phyloP scores from a whole-genome alignment of 208 protist species.

The Crithidia brevicula region DNA sequence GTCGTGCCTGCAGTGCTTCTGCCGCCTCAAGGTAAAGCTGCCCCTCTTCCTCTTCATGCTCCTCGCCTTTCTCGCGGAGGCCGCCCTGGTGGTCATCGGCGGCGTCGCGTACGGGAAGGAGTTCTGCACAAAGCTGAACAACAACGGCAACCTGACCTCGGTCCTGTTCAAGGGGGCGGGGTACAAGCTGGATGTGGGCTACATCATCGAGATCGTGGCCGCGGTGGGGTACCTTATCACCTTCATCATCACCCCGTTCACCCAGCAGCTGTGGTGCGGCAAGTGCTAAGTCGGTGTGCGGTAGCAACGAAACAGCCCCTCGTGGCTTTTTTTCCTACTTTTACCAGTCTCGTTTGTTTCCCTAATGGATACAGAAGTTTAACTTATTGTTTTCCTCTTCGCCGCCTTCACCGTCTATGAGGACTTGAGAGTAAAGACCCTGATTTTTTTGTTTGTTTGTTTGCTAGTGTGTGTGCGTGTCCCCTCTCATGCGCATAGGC shows the following conservation, averaged over 20 bases:
- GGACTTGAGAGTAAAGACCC: too few species aligned
- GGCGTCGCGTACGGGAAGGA: constrained; percentile 32
- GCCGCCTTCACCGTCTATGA: too few species aligned
- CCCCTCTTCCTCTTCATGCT: constrained; percentile 49
- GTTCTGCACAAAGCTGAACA: constrained; percentile 37
- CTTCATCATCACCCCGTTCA: constrained; percentile 51
- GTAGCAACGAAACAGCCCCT: neutral
- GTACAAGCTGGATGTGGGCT: constrained; percentile 43
- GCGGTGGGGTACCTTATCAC: constrained; percentile 34
- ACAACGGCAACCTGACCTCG: constrained; percentile 32
- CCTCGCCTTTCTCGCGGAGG: constrained; percentile 41
- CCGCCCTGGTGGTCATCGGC: constrained; percentile 37
- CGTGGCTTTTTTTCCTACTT: too few species aligned
- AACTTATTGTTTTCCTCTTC: too few species aligned
- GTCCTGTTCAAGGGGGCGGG: constrained; percentile 50
- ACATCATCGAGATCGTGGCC: constrained; percentile 51
- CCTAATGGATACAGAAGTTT: too few species aligned
- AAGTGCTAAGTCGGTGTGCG: constrained; percentile 31
- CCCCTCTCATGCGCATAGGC: too few species aligned
- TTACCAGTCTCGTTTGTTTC: too few species aligned
- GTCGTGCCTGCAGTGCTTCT: constrained; percentile 45
- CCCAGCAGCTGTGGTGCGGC: constrained; percentile 58
- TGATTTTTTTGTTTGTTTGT: constrained; percentile 7
- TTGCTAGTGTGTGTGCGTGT: too few species aligned
- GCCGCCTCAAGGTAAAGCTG: constrained; percentile 54